These are phyloP conservation scores for Usnea hakonensis DNA, from an alignment of 495 filamentous ascomycete species.

Conservation along the genomic window DNA sequence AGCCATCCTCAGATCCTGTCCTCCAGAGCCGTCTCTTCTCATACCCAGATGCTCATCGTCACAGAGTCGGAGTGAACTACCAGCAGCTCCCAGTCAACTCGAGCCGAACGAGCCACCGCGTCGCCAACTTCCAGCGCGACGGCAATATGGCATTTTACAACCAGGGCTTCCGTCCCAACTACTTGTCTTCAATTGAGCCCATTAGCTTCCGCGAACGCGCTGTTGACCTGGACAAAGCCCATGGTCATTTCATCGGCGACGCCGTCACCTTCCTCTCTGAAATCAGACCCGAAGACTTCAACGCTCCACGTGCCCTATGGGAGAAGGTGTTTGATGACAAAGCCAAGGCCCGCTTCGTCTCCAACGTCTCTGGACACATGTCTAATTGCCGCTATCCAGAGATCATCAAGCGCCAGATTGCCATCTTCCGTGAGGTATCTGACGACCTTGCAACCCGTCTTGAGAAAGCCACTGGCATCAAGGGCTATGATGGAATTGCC, in stretches of 20 bases:
- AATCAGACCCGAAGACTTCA: constrained; percentile 52
- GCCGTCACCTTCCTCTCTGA: constrained; percentile 51
- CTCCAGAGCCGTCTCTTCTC: constrained; percentile 76
- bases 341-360: constrained; percentile 45
- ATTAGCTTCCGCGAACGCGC: constrained; percentile 43
- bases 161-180: constrained; percentile 44
- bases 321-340: constrained; percentile 52
- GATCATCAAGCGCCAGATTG: constrained; percentile 52
- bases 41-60: constrained; percentile 73
- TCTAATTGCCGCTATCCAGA: constrained; percentile 43
- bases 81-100: constrained; percentile 78
- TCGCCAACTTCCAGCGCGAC: constrained; percentile 29
- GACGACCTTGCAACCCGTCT: constrained; percentile 46
- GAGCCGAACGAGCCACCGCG: constrained; percentile 32
- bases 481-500: constrained; percentile 50
- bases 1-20: constrained; percentile 69
- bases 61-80: constrained; percentile 75
- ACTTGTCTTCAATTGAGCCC: constrained; percentile 49
- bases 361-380: constrained; percentile 50
- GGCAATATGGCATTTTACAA: constrained; percentile 37
- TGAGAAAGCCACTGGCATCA: constrained; percentile 52
- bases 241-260: constrained; percentile 46
- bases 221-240: constrained; percentile 45
- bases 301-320: constrained; percentile 46
- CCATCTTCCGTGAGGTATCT: constrained; percentile 53